phyloP scores from a whole-genome alignment of 108 stramenopile species.

The Nannochloropsis salina region DNA sequence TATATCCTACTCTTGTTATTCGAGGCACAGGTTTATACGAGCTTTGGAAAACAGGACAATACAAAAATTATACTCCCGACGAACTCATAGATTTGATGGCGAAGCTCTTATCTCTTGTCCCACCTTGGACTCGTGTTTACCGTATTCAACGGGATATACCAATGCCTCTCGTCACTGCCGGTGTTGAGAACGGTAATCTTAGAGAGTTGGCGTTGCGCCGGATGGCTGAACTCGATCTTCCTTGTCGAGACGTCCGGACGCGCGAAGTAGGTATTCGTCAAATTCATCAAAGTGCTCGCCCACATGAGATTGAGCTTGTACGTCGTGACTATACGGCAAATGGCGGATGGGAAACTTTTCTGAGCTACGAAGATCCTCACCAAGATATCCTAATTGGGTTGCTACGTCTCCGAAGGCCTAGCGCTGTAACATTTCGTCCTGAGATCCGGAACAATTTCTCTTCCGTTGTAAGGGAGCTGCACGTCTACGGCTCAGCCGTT shows the following conservation, averaged over 20 bases:
- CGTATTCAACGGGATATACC: slow-evolving; percentile 93
- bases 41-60: slow-evolving; percentile 82
- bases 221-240: slow-evolving; percentile 74
- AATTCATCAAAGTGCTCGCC: slow-evolving; percentile 75
- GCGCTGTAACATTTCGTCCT: slow-evolving; percentile 62
- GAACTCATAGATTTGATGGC: slow-evolving; percentile 86
- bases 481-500: slow-evolving; percentile 93
- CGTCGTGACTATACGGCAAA: slow-evolving; percentile 84
- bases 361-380: slow-evolving; percentile 82
- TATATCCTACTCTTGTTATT: slow-evolving; percentile 91
- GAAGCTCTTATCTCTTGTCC: slow-evolving; percentile 74
- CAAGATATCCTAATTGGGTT: slow-evolving; percentile 79
- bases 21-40: slow-evolving; percentile 92
- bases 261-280: slow-evolving; percentile 91
- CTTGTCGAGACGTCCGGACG: slow-evolving; percentile 84
- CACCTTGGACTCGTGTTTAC: slow-evolving; percentile 93
- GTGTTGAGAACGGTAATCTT: slow-evolving; percentile 89
- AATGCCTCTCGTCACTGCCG: slow-evolving; percentile 86
- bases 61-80: slow-evolving; percentile 83
- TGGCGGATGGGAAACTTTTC: slow-evolving; percentile 90
- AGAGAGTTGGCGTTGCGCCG: slow-evolving; percentile 74
- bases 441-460: slow-evolving; percentile 63
- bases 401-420: slow-evolving; percentile 61
- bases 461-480: slow-evolving; percentile 79
- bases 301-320: slow-evolving; percentile 84